Base-by-base conservation (phyloP, 257 asterid species). In the Solanum gandarillasii region DNA sequence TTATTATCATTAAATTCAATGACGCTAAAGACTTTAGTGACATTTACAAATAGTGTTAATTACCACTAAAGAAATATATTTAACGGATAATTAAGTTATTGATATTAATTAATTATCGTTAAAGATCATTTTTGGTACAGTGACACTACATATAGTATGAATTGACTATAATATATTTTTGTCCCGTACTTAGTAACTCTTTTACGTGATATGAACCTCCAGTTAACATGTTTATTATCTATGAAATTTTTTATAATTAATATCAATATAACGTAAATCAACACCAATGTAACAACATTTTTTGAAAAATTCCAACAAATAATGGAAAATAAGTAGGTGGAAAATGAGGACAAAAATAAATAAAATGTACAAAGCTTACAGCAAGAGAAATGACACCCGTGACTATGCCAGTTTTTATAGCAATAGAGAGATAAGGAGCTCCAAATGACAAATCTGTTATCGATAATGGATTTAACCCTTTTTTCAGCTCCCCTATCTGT, bases 401-500 rank as follows among this genome's bases (percentile, higher is more conserved):
- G 95, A 97, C 90, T 0, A 96, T 94, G 91, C 99, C 99, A 73
- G 98, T 97, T 90, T 94, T 95, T 91, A 97, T 93, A 9, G 94
- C 88, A 0, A 91, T 36, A 3, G 98, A 29, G 38, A 97, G 94
- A 90, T 95, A 94, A 39, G 83, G 48, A 4, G 97, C 94, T 87
- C 95, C 96, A 86, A 97, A 95, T 32, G 93, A 91, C 88, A 97
- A 93, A 89, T 97, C 94, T 95, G 91, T 94, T 55, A 97, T 89
- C 86, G 99, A 96, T 10, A 92, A 52, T 36, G 99, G 99, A 91
- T 97, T 97, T 90, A 96, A 85, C 91, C 99, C 99, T 88, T 96
- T 94, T 93, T 94, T 94, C 95, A 97, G 90, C 35, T 93, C 90
- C 89, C 99, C 99, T 78, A 97, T 94, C 99, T 95, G 98, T 88